phyloP scores from a whole-genome alignment of 129 eudicot genomes.

The Daucus carota region DNA sequence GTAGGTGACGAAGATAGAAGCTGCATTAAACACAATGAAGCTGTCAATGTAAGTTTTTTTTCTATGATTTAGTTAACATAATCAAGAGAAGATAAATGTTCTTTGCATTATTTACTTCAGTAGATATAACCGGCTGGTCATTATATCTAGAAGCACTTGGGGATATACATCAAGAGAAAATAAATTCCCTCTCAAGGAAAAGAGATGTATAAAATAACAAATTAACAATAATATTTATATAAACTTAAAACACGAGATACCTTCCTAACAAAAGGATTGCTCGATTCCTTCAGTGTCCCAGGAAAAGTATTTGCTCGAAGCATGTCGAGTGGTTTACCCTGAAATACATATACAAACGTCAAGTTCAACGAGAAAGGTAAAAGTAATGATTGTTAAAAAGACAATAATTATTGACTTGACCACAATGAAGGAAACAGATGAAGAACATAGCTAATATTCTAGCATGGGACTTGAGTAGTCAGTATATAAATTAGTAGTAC shows the following conservation, averaged over 20 bases:
- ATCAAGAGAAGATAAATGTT: neutral
- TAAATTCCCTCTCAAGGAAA: neutral
- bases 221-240: neutral
- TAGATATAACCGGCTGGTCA: neutral
- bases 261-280: conserved; percentile 55
- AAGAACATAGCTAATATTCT: neutral
- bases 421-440: neutral
- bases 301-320: conserved; percentile 25
- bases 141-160: neutral
- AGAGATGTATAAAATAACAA: neutral
- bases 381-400: neutral
- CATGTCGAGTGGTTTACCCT: conserved; percentile 30
- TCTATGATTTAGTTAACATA: neutral
- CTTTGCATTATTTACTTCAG: neutral
- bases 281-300: conserved; percentile 37
- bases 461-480: neutral
- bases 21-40: conserved; percentile 34
- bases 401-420: neutral
- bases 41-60: neutral
- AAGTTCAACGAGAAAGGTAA: neutral
- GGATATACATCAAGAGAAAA: neutral
- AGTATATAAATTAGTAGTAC: neutral
- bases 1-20: conserved; percentile 52
- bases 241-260: conserved; percentile 23
- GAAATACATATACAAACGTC: neutral